Percentiles rank a stretch among this genome's conserved stretches.
Conservation (phyloP, 2,329 filamentous ascomycete species). For the Raffaelea ambrosiae region DNA sequence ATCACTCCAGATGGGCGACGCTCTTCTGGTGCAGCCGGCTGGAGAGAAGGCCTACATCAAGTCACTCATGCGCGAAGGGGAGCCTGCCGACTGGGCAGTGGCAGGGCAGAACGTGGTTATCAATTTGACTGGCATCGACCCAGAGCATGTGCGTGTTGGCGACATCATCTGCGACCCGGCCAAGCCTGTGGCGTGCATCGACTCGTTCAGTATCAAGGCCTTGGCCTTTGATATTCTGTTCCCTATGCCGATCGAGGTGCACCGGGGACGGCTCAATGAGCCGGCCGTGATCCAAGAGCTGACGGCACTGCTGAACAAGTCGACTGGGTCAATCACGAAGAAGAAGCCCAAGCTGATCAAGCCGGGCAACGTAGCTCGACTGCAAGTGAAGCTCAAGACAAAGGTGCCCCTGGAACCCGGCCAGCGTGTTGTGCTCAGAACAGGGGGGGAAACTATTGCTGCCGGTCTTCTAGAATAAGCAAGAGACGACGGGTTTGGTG, state of each 20-base stretch:
- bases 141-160: conserved; percentile 70
- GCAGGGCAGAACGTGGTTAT: conserved; percentile 82
- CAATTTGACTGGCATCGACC: conserved; percentile 79
- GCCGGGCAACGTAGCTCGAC: conserved; percentile 67
- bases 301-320: conserved; percentile 68
- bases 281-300: conserved; percentile 67
- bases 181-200: conserved; percentile 60
- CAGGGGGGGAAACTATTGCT: conserved; percentile 75
- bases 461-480: conserved; percentile 74
- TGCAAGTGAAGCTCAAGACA: conserved; percentile 64
- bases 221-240: conserved; percentile 84
- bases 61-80: conserved; percentile 62
- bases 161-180: conserved; percentile 74
- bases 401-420: conserved; percentile 74
- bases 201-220: conserved; percentile 71
- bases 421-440: conserved; percentile 71
- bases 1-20: conserved; percentile 75
- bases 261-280: conserved; percentile 73
- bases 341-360: conserved; percentile 80
- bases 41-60: conserved; percentile 76
- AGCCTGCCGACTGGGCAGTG: conserved; percentile 37
- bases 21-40: conserved; percentile 69
- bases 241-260: conserved; percentile 83
- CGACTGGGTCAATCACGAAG: conserved; percentile 64
- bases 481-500: no score